These are phyloP conservation scores for Iris macrosiphon DNA, from an alignment of 106 monocot genomes.

Conservation along the genomic window DNA sequence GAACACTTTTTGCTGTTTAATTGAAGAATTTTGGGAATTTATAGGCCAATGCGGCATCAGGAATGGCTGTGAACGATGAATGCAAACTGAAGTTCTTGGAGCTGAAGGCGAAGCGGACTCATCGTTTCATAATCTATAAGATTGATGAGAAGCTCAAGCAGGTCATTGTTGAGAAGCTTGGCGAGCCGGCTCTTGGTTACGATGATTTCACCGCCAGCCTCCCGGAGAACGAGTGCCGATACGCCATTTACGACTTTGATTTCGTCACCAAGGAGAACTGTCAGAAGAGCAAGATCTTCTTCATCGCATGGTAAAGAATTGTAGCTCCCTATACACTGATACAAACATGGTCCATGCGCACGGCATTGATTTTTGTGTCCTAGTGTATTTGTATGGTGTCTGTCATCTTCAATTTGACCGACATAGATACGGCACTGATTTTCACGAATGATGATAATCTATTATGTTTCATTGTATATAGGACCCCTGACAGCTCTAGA, in stretches of 20 bases:
- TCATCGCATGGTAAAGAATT: conserved; percentile 27
- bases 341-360: too few species aligned
- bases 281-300: conserved; percentile 64
- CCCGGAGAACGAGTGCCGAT: conserved; percentile 12
- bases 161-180: conserved; percentile 14
- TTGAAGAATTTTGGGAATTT: too few species aligned
- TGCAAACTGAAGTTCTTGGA: conserved; percentile 9
- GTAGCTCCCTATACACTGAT: too few species aligned
- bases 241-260: conserved; percentile 34
- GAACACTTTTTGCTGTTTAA: too few species aligned
- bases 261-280: conserved; percentile 43
- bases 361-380: too few species aligned
- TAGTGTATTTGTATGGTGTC: too few species aligned
- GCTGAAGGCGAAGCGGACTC: conserved; percentile 8
- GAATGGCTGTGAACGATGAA: conserved; percentile 4
- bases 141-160: conserved; percentile 23
- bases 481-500: conserved; percentile 26
- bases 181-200: conserved; percentile 11
- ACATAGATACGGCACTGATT: too few species aligned
- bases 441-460: too few species aligned
- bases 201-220: conserved; percentile 20
- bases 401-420: too few species aligned
- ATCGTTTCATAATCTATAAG: conserved; percentile 10
- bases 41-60: conserved; percentile 7
- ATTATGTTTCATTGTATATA: conserved; percentile 5